Percentiles rank a stretch among this genome's conserved stretches.
phyloP scores from a whole-genome alignment of 1,284 basidiomycete species.

The Microbotryum lychnidis-dioicae region DNA sequence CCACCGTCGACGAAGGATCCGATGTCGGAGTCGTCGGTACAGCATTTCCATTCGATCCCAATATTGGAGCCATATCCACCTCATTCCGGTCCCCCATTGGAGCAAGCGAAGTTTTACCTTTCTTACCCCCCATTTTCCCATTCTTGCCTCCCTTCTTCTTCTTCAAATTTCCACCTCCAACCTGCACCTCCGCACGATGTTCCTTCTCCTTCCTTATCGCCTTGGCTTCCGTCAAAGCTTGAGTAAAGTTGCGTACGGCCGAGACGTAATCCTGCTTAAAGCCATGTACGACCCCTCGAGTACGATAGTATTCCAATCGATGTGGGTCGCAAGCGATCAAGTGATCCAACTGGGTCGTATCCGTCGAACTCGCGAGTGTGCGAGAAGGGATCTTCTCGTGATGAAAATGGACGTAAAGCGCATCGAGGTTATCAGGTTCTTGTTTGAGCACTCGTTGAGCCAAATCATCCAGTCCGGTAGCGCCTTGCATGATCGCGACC shows the following conservation, averaged over 20 bases:
- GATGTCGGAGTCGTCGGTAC: conserved; percentile 37
- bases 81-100: conserved; percentile 26
- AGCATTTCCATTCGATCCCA: conserved; percentile 63
- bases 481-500: conserved; percentile 83
- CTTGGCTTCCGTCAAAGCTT: conserved; percentile 64
- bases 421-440: conserved; percentile 67
- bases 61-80: conserved; percentile 50
- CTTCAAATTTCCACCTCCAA: conserved; percentile 41
- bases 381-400: conserved; percentile 81
- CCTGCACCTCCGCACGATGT: conserved; percentile 33
- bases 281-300: conserved; percentile 69
- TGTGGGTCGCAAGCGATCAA: conserved; percentile 62
- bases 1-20: conserved; percentile 42
- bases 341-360: conserved; percentile 60
- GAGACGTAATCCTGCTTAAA: conserved; percentile 68
- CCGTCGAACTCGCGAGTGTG: conserved; percentile 72
- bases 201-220: conserved; percentile 54
- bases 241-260: conserved; percentile 66
- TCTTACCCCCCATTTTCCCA: neutral
- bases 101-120: conserved; percentile 47
- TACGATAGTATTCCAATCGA: conserved; percentile 66
- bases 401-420: conserved; percentile 77
- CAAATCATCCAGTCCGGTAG: conserved; percentile 74
- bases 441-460: conserved; percentile 65
- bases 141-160: conserved; percentile 20